phyloP scores from a whole-genome alignment of 169 alveolate species.

The Theileria sp. region DNA sequence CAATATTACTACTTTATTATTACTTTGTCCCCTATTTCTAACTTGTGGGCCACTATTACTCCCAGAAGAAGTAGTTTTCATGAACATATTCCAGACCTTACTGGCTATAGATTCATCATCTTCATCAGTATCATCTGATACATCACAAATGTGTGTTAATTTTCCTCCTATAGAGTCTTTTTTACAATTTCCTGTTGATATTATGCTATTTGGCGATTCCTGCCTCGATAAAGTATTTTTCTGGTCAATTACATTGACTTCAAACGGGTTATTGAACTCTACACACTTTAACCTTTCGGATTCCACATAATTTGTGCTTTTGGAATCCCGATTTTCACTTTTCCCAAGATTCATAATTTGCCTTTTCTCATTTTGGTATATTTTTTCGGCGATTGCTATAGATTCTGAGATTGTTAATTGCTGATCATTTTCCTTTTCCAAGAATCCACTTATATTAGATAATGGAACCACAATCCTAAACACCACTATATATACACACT shows the following conservation, averaged over 20 bases:
- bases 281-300: neutral
- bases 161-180: neutral
- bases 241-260: neutral
- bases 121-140: slow-evolving; percentile 7
- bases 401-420: slow-evolving; percentile 17
- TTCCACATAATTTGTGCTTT: slow-evolving; percentile 7
- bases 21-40: neutral
- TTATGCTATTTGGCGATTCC: slow-evolving; percentile 13
- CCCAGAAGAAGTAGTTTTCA: neutral
- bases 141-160: slow-evolving; percentile 1
- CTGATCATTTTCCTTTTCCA: neutral
- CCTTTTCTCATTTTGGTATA: slow-evolving; percentile 23
- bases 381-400: slow-evolving; percentile 24
- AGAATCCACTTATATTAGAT: slow-evolving; percentile 11
- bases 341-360: neutral
- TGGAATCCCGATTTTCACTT: neutral
- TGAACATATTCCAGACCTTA: slow-evolving; percentile 16
- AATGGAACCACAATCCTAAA: slow-evolving; percentile 18
- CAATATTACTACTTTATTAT: neutral
- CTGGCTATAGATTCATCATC: slow-evolving; percentile 17
- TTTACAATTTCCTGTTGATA: neutral
- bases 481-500: neutral
- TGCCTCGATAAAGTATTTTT: neutral
- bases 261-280: neutral
- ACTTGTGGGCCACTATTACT: neutral